Evolutionary conservation across 1,284 basidiomycete species (phyloP), one percentile per base, ranked within the genome.

Genomic region (Ustilago lituana): DNA sequence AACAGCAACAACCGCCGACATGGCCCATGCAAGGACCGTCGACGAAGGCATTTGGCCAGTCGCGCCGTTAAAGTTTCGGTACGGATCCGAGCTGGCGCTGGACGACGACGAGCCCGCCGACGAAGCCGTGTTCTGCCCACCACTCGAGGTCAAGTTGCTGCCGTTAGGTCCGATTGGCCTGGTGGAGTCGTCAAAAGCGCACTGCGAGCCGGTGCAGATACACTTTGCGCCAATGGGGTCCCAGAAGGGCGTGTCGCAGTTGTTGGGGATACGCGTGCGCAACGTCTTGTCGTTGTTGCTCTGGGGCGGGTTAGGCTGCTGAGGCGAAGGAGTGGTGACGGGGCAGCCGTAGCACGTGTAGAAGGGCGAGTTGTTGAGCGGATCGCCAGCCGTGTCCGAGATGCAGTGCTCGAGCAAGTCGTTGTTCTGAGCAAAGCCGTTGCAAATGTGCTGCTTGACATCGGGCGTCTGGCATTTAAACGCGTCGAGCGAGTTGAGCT

Each of bases 331-430:
- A 12, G 72, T 72, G 20, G 67, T 71, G 20, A 35, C 38, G 20
- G 77, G 75, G 57, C 77, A 78, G 5, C 77, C 77, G 54, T 78
- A 78, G 72, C 77, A 78, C 8, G 75, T 78, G 55, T 73, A 77
- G 53, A 78, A 76, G 36, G 73, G 73, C 36, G 73, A 66, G 46
- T 78, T 76, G 73, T 77, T 78, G 38, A 78, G 65, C 17, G 73
- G 33, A 36, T 73, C 70, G 15, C 76, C 76, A 1, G 67, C 44
- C 15, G 64, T 72, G 68, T 78, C 52, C 43, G 60, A 66, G 53
- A 78, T 78, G 51, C 77, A 78, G 49, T 78, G 69, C 45, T 75
- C 45, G n/a, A 76, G 50, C 49, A 78, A 32, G n/a, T 65, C 55
- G 33, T 67, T 60, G 44, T 77, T 76, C 48, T 59, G 47, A 5